phyloP scores from a whole-genome alignment of 768 basidiomycete genomes.

The Leucosporidium scottii region DNA sequence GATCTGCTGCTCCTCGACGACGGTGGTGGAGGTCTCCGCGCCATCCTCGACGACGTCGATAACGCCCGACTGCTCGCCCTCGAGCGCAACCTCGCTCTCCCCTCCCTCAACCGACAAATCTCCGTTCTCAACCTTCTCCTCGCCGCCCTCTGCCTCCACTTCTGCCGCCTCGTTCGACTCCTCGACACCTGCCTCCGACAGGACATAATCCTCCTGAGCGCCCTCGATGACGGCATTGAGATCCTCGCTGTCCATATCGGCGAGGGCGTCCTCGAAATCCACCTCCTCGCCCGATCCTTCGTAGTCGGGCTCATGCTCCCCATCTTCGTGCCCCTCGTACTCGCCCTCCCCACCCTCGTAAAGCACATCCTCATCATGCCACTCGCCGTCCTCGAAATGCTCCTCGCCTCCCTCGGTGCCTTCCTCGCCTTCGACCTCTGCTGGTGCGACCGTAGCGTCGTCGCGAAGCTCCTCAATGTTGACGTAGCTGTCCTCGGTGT shows the following conservation, averaged over 20 bases:
- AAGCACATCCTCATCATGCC: not conserved
- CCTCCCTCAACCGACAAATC: not conserved
- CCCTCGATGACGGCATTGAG: slow-evolving; percentile 25
- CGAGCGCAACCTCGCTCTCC: not conserved
- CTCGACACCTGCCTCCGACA: not conserved
- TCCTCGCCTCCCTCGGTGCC: slow-evolving; percentile 9
- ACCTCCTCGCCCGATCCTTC: slow-evolving; percentile 7
- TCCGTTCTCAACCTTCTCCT: not conserved
- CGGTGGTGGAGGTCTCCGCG: not conserved
- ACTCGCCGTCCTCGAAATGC: not conserved
- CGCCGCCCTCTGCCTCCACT: not conserved
- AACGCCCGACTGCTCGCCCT: no score
- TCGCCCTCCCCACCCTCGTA: not conserved
- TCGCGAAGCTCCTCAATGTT: not conserved
- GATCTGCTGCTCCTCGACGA: not conserved
- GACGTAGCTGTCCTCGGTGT: slow-evolving; percentile 1
- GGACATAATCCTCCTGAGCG: slow-evolving; percentile 16
- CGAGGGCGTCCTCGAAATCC: slow-evolving; percentile 18
- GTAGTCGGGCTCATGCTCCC: no score
- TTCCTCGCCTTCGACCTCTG: slow-evolving; percentile 9
- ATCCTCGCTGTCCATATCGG: slow-evolving; percentile 24
- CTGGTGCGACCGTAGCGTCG: not conserved
- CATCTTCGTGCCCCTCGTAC: not conserved
- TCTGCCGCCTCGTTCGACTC: not conserved
- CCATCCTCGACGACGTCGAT: not conserved